These are phyloP conservation scores for Leucocoprinus leucothites DNA, from an alignment of 768 basidiomycete species.

Conservation along the genomic window DNA sequence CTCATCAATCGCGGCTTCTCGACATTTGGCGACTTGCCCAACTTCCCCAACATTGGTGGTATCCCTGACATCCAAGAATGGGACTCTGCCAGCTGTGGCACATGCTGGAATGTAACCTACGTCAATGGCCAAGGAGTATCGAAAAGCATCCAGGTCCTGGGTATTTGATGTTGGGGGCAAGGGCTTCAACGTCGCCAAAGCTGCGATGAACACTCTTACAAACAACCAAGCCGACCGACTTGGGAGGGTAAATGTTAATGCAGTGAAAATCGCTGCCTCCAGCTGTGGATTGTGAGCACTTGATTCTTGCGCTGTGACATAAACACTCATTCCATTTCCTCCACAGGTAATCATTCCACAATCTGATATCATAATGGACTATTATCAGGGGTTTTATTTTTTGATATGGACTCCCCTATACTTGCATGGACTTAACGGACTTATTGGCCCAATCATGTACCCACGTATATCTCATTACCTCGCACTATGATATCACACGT, in stretches of 20 bases:
- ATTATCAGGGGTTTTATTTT: too few relatives aligned
- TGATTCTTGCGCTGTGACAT: not conserved
- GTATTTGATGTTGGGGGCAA: conserved; percentile 47
- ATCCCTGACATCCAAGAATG: conserved; percentile 46
- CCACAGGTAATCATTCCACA: too few relatives aligned
- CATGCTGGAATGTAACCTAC: conserved; percentile 64
- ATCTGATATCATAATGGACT: too few relatives aligned
- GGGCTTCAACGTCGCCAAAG: conserved; percentile 44
- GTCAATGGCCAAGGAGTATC: conserved; percentile 22
- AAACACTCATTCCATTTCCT: too few relatives aligned
- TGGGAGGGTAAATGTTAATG: too few relatives aligned
- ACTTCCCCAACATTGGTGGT: conserved; percentile 60
- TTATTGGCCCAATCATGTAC: too few relatives aligned
- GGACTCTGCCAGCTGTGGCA: conserved; percentile 51
- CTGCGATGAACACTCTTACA: conserved; percentile 55
- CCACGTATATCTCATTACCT: too few relatives aligned
- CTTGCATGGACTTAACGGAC: too few relatives aligned
- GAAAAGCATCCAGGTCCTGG: conserved; percentile 44
- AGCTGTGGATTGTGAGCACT: conserved; percentile 43
- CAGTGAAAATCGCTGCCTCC: too few relatives aligned
- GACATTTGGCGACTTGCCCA: conserved; percentile 50
- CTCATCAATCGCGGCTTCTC: conserved; percentile 41
- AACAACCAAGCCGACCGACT: too few relatives aligned
- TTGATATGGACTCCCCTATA: too few relatives aligned
- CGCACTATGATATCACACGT: too few relatives aligned